Percentiles rank a stretch among this genome's conserved stretches.
Conservation (phyloP, 1,284 basidiomycete genomes). For the Leucoagaricus sp. region DNA sequence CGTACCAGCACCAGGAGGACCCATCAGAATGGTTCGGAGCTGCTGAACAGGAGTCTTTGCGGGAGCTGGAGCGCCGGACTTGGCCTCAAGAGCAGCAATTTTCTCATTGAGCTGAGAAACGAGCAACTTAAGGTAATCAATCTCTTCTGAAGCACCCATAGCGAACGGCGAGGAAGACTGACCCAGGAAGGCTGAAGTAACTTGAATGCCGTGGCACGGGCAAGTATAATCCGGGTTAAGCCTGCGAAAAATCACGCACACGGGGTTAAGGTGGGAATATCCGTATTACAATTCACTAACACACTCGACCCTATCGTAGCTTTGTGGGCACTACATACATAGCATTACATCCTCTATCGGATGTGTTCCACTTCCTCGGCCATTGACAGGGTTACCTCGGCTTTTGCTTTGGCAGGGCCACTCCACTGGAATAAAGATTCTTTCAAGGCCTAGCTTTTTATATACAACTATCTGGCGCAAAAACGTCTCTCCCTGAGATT, state of each 20-base stretch:
- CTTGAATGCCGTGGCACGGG: conserved; percentile 1
- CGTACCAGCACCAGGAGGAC: conserved; percentile 94
- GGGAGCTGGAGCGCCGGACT: conserved; percentile 48
- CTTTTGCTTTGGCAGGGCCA: too few species aligned
- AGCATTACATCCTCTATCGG: too few species aligned
- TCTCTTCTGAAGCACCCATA: conserved; percentile 70
- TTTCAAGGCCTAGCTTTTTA: too few species aligned
- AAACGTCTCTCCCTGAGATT: too few species aligned
- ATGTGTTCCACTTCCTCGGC: too few species aligned
- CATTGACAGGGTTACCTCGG: too few species aligned
- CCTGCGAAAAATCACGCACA: conserved; percentile 11
- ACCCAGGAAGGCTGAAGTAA: conserved; percentile 1
- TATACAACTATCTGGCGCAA: too few species aligned
- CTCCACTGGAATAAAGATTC: too few species aligned
- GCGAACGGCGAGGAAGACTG: neutral
- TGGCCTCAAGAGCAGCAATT: conserved; percentile 71
- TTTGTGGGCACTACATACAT: too few species aligned
- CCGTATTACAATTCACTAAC: too few species aligned
- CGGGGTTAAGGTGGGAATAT: conserved; percentile 4
- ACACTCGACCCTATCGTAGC: too few species aligned
- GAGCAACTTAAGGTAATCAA: conserved; percentile 89
- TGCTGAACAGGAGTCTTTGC: conserved; percentile 75
- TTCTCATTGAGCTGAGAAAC: conserved; percentile 83
- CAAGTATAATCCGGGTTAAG: neutral
- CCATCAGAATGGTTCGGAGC: conserved; percentile 89